Base-by-base conservation (phyloP, 2,329 filamentous ascomycete genomes). In the Colletotrichum tamarilloi region DNA sequence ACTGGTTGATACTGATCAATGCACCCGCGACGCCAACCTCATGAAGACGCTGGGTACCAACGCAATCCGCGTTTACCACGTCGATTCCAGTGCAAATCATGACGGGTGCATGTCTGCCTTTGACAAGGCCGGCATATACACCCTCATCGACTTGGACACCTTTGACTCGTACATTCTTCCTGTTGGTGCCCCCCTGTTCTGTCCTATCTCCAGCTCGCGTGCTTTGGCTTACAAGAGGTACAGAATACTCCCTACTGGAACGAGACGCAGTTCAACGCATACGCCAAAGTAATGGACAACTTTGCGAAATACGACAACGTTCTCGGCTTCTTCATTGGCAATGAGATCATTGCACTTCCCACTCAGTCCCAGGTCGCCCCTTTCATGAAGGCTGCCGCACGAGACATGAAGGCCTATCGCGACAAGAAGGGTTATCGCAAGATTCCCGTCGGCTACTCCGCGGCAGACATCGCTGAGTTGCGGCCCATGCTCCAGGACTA, bases 41-140 rank as follows among this genome's bases (percentile, higher is more conserved):
- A 97, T 97, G 93, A 89, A 94, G 81, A 90, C 91, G 22, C 86
- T 98, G 67, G 94, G 94, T 75, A 90, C 93, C 80, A 97, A 97
- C 81, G 88, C 93, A 35, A 95, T 97, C 78, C 94, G 95, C 70
- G 93, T 97, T 72, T 98, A 98, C 83, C 94, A 97, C 79, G 94
- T 98, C 74, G 92, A 97, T 78, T 85, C 93, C 2, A 81, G 83
- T 3, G 90, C 85, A 38, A 86, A 96, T 80, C 95, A 98, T 82
- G 87, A 89, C 71, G 92, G 88, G 24, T 98, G 95, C 85, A 97
- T 98, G 94, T 87, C 87, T 67, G 92, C 91, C 1, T 94, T 98
- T 80, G 91, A 90, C 14, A 90, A 95, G 77, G 93, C 91, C 55
- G 94, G 94, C 70, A 96, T 98, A 81, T 97, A 97, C 81, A 83